Base-by-base conservation (phyloP, 1,284 basidiomycete genomes). In the Ganoderma multipileum region DNA sequence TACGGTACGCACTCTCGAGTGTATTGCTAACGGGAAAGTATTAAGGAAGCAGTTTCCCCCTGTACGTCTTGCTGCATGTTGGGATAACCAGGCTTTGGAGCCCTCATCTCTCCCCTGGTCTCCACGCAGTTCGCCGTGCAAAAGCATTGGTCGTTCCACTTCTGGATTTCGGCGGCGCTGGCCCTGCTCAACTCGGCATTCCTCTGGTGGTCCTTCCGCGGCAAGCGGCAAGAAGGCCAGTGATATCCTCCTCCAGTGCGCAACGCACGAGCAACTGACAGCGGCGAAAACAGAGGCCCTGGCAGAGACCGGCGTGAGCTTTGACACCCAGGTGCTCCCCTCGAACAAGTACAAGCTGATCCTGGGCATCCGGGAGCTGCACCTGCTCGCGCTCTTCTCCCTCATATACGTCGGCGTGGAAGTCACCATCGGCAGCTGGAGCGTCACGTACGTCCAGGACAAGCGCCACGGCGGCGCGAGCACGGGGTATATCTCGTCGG, bases 321-420 rank as follows among this genome's bases (percentile, higher is more conserved):
- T 75, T 11, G 81, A 83, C 65, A 77, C 77, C 58, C 78, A 79
- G 28, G 78, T 76, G 50, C 78, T 76, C 39, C 77, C 81, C 54
- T 79, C 82, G 7, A 86, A 81, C 72, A 83, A 84, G 39, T 87
- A 89, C 79, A 81, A 81, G 36, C 85, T 89, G 73, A 89, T 91
- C 58, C 72, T 91, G 65, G 76, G 81, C n/a, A 80, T 84, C 38
- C 83, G 81, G 59, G 81, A 83, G 8, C 86, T 91, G 1, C 88
- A 91, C 72, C 77, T 86, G 38, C 78, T 91, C 18, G 87, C 90
- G 0, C 79, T 89, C 64, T 92, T 89, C 75, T 82, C 87, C 30
- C 80, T 90, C n/a, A 84, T 91, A 14, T 91, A 91, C 74, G 89
- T 91, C 54, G 90, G 90, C 11, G 84, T 88, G 0, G 90, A 91